Evolutionary conservation across 768 basidiomycete species (phyloP), one percentile per base, ranked within the genome.

Genomic region (Lactifluus rugatus): DNA sequence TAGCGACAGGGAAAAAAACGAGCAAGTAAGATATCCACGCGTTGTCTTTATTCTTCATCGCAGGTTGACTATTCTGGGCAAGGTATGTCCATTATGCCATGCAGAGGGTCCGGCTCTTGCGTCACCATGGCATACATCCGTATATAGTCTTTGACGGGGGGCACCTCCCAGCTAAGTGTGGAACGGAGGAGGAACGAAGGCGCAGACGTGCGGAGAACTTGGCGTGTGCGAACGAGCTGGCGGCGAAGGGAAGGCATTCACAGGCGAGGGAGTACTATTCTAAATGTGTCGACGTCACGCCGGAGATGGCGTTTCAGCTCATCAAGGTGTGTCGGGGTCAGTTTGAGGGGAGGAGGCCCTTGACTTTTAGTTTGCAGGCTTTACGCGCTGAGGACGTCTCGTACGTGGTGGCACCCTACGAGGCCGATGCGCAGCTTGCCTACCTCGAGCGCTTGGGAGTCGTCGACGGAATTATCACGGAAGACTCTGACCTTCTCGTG

Each of bases 81-180:
- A 95, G 94, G 74, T 97, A 96, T 76, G 92, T 98, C 58, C 86
- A 95, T 69, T 99, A 95, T 73, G 87, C 87, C 39, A 95, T 98
- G 93, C 84, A 91, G 64, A 83, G 88, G 32, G 84, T 98, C 45
- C 81, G 93, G 28, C 80, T 98, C 54, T 73, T 99, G 51, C 81
- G 83, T 60, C 84, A 98, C 71, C 78, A 91, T 69, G 81, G 82
- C 23, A 89, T 98, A 58, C 79, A 79, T 51, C 95, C 96, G 1
- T 93, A 89, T 69, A 75, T 99, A 25, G 96, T 99, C 17, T 95
- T 99, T 66, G 96, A 98, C 67, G 96, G 96, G 16, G 95, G 95
- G 0, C 89, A 89, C 10, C 80, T 99, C 31, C 93, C 93, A 8
- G 94, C 95, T 16, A 99, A 99, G 78, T 84, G 81, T 69, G 84